phyloP scores from a whole-genome alignment of 371 early-diverging fungal species.

The Syncephalis fuscata region DNA sequence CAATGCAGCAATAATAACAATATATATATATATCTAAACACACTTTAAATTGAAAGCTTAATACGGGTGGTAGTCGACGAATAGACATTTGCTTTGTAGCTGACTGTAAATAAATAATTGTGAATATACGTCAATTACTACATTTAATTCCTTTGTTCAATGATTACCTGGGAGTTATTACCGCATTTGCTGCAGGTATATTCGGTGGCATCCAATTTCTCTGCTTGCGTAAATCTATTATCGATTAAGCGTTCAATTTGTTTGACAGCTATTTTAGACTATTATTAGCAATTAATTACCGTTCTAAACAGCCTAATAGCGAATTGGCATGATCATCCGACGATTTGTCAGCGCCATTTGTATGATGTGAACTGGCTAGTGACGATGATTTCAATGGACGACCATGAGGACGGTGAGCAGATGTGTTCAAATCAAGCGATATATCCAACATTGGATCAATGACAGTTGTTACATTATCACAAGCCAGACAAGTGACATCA shows the following conservation, averaged over 20 bases:
- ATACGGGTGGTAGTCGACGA: constrained; percentile 68
- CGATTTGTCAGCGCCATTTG: background rate
- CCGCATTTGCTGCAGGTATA: constrained; percentile 64
- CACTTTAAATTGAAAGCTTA: constrained; percentile 82
- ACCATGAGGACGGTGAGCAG: constrained; percentile 2
- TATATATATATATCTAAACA: background rate
- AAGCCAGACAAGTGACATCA: constrained; percentile 71
- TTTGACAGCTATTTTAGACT: constrained; percentile 15
- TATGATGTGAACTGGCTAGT: background rate
- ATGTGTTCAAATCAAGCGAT: constrained; percentile 59
- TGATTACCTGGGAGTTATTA: constrained; percentile 25
- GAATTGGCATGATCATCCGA: constrained; percentile 15
- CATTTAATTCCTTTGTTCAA: too few relatives aligned
- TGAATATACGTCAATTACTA: too few relatives aligned
- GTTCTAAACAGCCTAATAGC: constrained; percentile 29
- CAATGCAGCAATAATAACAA: background rate
- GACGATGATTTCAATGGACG: background rate
- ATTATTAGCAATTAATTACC: constrained; percentile 12
- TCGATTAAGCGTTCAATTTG: too few relatives aligned
- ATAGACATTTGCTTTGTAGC: constrained; percentile 79
- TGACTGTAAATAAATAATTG: constrained; percentile 13
- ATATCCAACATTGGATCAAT: constrained; percentile 85
- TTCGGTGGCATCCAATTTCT: constrained; percentile 43
- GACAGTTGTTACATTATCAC: constrained; percentile 61
- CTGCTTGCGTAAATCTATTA: constrained; percentile 52